Evolutionary conservation across 139 green algal species (phyloP).

Genomic region (Chlamydomonas schloesseri): DNA sequence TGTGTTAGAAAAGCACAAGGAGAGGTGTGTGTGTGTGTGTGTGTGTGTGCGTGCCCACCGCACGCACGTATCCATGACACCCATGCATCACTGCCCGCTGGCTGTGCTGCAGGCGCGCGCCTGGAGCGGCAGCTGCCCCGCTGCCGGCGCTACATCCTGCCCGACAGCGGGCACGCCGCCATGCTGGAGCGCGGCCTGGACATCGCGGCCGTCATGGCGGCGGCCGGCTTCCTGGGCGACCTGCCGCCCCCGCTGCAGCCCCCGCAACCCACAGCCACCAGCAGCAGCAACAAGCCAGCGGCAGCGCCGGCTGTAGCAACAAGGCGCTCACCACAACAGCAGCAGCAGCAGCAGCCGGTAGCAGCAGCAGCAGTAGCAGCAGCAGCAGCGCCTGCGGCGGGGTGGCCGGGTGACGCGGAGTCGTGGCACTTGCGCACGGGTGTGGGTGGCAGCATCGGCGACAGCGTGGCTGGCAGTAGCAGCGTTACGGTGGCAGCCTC

Average conservation of each 20-base stretch:
- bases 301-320: not conserved
- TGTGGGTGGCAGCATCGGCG: too few species aligned
- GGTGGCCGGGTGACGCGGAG: too few species aligned
- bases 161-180: conserved; percentile 76
- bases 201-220: conserved; percentile 49
- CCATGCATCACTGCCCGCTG: too few species aligned
- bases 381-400: not conserved
- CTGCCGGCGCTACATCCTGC: conserved; percentile 63
- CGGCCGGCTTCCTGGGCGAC: not conserved
- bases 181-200: conserved; percentile 69
- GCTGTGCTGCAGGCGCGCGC: conserved; percentile 66
- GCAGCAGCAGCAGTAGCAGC: not conserved
- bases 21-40: too few species aligned
- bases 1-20: too few species aligned
- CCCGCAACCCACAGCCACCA: not conserved
- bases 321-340: not conserved
- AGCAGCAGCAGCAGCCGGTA: conserved; percentile 6
- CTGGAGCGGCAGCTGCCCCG: conserved; percentile 64
- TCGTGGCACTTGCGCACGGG: too few species aligned
- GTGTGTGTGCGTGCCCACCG: too few species aligned
- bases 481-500: too few species aligned
- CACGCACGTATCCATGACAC: too few species aligned
- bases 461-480: too few species aligned
- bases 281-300: conserved; percentile 1
- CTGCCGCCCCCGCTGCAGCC: not conserved